A percentile compares a stretch with the other conserved stretches of the same genome.
These are phyloP conservation scores for Cercophora samala DNA, from an alignment of 495 filamentous ascomycete species.

Conservation along the genomic window DNA sequence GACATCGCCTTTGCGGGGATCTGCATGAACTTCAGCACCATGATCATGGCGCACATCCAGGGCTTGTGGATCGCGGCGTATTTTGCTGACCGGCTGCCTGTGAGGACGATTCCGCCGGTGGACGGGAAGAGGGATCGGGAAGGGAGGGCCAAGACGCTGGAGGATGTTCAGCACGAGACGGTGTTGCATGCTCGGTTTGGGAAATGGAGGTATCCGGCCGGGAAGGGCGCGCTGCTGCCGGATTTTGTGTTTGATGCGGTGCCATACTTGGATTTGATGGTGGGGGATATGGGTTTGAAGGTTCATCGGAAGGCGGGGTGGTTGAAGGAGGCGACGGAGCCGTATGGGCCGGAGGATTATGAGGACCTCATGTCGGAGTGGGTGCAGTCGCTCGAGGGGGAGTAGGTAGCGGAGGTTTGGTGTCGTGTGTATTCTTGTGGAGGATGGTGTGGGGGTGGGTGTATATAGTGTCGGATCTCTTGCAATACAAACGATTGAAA, in stretches of 20 bases:
- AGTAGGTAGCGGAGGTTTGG: neutral
- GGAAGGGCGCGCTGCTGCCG: constrained; percentile 60
- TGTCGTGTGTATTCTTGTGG: neutral
- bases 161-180: constrained; percentile 50
- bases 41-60: constrained; percentile 61
- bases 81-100: constrained; percentile 41
- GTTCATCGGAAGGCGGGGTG: constrained; percentile 44
- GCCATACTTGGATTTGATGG: constrained; percentile 72
- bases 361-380: constrained; percentile 58
- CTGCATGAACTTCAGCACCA: constrained; percentile 60
- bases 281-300: constrained; percentile 60
- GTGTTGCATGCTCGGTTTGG: constrained; percentile 65
- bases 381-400: constrained; percentile 15
- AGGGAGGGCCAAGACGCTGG: constrained; percentile 25
- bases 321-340: constrained; percentile 50
- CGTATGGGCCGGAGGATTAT: constrained; percentile 62
- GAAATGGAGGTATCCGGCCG: constrained; percentile 63
- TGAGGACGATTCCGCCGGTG: constrained; percentile 19
- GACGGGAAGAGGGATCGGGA: neutral
- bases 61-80: constrained; percentile 71
- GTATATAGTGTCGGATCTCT: neutral
- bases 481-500: neutral
- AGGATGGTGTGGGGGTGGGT: neutral
- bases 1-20: constrained; percentile 68
- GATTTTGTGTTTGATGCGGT: constrained; percentile 74